Base-by-base conservation (phyloP, 2,329 filamentous ascomycete genomes). In the Aureobasidium mangrovei region DNA sequence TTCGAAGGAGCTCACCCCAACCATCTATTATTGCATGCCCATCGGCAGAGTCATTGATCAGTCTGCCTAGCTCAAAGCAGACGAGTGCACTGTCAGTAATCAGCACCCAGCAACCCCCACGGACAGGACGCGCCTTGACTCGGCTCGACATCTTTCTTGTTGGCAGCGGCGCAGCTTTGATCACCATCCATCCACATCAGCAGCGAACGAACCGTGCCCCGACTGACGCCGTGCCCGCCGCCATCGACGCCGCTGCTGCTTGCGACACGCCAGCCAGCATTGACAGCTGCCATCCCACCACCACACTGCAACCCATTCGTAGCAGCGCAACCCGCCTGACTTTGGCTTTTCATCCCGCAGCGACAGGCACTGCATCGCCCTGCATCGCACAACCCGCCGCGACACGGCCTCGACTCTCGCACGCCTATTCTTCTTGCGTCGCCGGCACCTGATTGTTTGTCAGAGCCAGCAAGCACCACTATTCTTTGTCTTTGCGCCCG, bases 21-120 rank as follows among this genome's bases (percentile, higher is more conserved):
- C 46, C 46, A 49, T 47, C 46, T 39, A 49, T 32, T 26, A 24
- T 49, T n/a, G 46, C 44, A 38, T 47, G 32, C 44, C 44, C 44
- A 47, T 49, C 35, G 46, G 46, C 46, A 49, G 28, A 39, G 18
- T 18, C 7, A 31, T 49, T 24, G 36, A 49, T 32, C 7, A 31
- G 26, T 28, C 35, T n/a, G 26, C 3, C 8, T 7, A 31, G 45
- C 1, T n/a, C 26, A 33, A 7, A 33, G 32, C 32, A 7, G 32
- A 7, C 10, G 6, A 4, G 26, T 18, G n/a, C 18, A 18, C 18
- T 18, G 18, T 18, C 18, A 18, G 18, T 18, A 18, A 18, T 18
- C 18, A 18, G 18, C 18, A 18, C 18, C 1, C 18, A 18, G 18
- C 18, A 18, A 18, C 18, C 18, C 18, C 18, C 18, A 18, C 18